phyloP scores from a whole-genome alignment of 2,329 filamentous ascomycete species.

The Arachnomyces sp. region DNA sequence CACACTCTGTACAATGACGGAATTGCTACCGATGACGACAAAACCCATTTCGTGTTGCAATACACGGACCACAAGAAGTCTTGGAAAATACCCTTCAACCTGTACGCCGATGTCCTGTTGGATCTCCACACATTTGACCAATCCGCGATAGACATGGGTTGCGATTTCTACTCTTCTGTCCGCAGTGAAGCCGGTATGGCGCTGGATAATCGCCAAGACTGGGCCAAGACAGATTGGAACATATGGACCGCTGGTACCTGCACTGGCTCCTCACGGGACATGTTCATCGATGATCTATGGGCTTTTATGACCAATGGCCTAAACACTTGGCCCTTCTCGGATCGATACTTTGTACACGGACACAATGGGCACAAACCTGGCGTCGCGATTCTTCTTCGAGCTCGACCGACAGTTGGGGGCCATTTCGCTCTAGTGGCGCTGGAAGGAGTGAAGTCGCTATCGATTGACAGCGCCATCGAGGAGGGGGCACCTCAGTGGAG shows the following conservation, averaged over 20 bases:
- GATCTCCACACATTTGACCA: constrained; percentile 30
- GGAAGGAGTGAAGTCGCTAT: constrained; percentile 21
- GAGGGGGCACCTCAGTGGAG: too few species aligned
- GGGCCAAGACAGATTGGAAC: constrained; percentile 39
- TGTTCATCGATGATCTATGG: constrained; percentile 35
- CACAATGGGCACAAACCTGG: constrained; percentile 24
- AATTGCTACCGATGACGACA: constrained; percentile 26
- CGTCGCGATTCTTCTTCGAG: constrained; percentile 26
- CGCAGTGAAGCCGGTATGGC: constrained; percentile 31
- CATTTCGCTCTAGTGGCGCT: constrained; percentile 37
- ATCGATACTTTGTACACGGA: constrained; percentile 33
- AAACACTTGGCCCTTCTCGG: constrained; percentile 38
- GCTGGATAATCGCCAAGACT: constrained; percentile 32
- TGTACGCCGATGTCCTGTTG: constrained; percentile 35
- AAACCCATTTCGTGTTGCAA: constrained; percentile 34
- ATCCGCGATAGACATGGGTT: constrained; percentile 28
- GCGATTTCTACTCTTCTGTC: constrained; percentile 29
- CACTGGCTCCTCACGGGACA: constrained; percentile 19
- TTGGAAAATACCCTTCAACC: constrained; percentile 35
- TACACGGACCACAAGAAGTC: constrained; percentile 26
- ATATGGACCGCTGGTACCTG: constrained; percentile 34
- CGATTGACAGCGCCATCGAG: too few species aligned
- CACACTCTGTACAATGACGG: constrained; percentile 26
- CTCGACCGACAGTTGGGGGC: constrained; percentile 35
- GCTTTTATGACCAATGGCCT: constrained; percentile 35